Base-by-base conservation (phyloP, 257 asterid genomes). In the Lycium barbarum region DNA sequence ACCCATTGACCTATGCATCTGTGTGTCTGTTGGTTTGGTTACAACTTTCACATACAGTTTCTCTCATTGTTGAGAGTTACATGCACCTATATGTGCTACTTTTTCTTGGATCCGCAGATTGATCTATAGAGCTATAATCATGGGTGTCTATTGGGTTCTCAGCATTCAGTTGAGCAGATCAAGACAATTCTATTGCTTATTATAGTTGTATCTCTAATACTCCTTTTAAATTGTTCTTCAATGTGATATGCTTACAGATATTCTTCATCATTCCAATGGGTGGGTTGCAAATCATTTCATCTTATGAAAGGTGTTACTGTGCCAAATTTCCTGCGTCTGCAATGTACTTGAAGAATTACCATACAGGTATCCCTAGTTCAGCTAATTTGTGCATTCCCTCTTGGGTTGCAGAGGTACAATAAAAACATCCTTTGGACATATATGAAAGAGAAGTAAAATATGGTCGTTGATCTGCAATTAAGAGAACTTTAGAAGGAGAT, bases 281-380 rank as follows among this genome's bases (percentile, higher is more conserved):
- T 95, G 99, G 99, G 93, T 94, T 82, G 81, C 87, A 83, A 92
- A 95, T 91, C 99, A 95, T 95, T 63, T 95, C 97, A 81, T 91
- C 94, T 84, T 95, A 92, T 45, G 97, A 95, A 91, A 93, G 99
- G 88, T 88, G 93, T 88, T 93, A 89, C 89, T 95, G 96, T 55
- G 88, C 87, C 83, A 92, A 88, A 86, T 92, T 93, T 82, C 89
- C 92, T 76, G 95, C 95, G 87, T 91, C 86, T 88, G 92, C n/a
- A 94, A 91, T 85, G 95, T 96, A 85, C 94, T 94, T 71, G 98
- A 96, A 86, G 99, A 96, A 87, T 87, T 96, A 83, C 91, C 89
- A 73, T 94, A 92, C 86, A 91, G 98, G 98, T 92, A 90, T 61
- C 65, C 33, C 33, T 26, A 26, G 33, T 26, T 26, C 33, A 26